Evolutionary conservation across 2,329 filamentous ascomycete genomes (phyloP).

Genomic region (Penicillium hesseltinei): DNA sequence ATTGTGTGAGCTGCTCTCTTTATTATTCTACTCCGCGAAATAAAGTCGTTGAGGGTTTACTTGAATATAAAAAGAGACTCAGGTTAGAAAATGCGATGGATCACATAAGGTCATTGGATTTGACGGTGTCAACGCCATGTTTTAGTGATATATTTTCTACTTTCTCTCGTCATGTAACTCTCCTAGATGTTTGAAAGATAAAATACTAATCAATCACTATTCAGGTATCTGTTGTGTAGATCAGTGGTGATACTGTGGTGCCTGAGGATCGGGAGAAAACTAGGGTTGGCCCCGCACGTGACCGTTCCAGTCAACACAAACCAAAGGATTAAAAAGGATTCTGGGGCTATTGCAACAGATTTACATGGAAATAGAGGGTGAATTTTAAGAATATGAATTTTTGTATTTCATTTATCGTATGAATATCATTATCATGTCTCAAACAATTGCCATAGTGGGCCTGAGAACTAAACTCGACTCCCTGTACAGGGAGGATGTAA

Average conservation of each 20-base stretch:
- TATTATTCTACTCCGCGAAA: no score
- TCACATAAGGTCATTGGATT: not conserved
- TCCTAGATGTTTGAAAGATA: not conserved
- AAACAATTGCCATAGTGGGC: not conserved
- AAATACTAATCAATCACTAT: not conserved
- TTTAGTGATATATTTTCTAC: not conserved
- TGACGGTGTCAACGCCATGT: no score
- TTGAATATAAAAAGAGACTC: no score
- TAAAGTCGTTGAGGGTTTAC: no score
- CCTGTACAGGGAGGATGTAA: not conserved
- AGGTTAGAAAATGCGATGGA: no score
- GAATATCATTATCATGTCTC: conserved; percentile 22
- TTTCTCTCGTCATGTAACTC: no score
- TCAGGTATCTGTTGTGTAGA: not conserved
- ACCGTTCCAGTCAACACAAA: not conserved
- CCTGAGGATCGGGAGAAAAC: not conserved
- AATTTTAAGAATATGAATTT: not conserved
- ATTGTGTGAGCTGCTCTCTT: no score
- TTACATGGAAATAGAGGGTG: not conserved
- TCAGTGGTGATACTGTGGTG: not conserved
- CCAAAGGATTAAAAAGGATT: not conserved
- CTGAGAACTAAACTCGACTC: conserved; percentile 3
- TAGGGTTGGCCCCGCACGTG: conserved; percentile 14
- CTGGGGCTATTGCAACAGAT: not conserved
- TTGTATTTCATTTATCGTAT: not conserved